Evolutionary conservation across 2,329 filamentous ascomycete species (phyloP).

Genomic region (Fusarium denticulatum): DNA sequence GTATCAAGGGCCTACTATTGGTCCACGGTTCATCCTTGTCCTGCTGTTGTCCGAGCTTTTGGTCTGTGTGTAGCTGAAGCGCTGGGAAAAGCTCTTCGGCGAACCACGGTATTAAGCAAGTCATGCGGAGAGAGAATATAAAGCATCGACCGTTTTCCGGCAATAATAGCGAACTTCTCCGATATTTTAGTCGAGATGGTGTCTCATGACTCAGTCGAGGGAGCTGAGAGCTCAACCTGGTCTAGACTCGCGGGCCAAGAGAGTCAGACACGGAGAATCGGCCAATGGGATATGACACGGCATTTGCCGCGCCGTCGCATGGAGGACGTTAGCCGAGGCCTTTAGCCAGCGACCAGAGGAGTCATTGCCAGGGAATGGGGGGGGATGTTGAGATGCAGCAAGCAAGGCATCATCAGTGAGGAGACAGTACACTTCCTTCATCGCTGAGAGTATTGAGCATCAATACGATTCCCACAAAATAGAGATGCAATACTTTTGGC

Average conservation of each 20-base stretch:
- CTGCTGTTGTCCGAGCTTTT: not conserved
- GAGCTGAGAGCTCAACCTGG: not conserved
- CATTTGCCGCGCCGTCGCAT: not conserved
- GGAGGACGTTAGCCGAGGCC: conserved; percentile 17
- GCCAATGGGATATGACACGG: conserved; percentile 3
- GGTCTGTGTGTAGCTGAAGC: not conserved
- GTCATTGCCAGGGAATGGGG: not conserved
- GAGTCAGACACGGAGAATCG: not conserved
- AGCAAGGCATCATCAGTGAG: not conserved
- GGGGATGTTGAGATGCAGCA: not conserved
- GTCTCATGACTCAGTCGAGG: conserved; percentile 1
- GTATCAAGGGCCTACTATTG: not conserved
- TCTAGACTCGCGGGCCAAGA: conserved; percentile 8
- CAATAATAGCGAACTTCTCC: not conserved
- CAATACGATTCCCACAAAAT: accelerated
- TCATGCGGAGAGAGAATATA: not conserved
- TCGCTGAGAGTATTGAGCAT: accelerated
- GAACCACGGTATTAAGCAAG: not conserved
- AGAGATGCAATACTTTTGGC: not conserved
- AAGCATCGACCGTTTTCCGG: not conserved
- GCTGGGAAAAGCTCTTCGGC: not conserved
- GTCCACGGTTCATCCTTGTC: not conserved
- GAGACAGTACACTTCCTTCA: accelerated
- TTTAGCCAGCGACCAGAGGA: not conserved
- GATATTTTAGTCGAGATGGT: not conserved